Percentiles rank a stretch among this genome's conserved stretches.
Conservation (phyloP, 768 basidiomycete genomes). For the Filobasidium floriforme region DNA sequence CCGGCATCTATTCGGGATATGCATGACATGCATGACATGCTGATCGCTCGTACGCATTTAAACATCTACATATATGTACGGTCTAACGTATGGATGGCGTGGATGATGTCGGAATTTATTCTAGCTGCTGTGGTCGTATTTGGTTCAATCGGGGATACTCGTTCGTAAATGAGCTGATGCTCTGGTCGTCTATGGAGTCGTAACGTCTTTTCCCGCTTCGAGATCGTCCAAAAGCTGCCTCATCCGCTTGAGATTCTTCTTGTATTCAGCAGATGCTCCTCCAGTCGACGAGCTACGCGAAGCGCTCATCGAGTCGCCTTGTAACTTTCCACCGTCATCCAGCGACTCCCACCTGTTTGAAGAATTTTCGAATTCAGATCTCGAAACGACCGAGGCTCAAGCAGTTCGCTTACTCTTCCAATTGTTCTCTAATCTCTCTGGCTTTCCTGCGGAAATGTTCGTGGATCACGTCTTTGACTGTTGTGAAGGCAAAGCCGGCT, state of each 20-base stretch:
- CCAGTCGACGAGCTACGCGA: neutral
- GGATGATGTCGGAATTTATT: too few species aligned
- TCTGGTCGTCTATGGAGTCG: too few species aligned
- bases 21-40: too few species aligned
- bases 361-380: neutral
- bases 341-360: constrained; percentile 38
- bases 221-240: neutral
- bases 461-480: constrained; percentile 75
- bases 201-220: neutral
- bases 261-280: neutral
- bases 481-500: constrained; percentile 45
- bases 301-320: constrained; percentile 1
- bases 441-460: constrained; percentile 89
- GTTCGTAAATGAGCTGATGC: too few species aligned
- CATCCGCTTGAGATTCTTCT: neutral
- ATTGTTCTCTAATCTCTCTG: constrained; percentile 58
- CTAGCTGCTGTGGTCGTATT: too few species aligned
- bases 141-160: too few species aligned
- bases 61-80: too few species aligned
- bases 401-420: constrained; percentile 64
- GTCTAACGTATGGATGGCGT: too few species aligned
- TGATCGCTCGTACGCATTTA: too few species aligned
- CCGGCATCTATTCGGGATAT: too few species aligned
- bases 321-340: constrained; percentile 65
- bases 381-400: too few species aligned